Conservation (phyloP, 176 grass and related monocot species). For the Oryza brachyantha region DNA sequence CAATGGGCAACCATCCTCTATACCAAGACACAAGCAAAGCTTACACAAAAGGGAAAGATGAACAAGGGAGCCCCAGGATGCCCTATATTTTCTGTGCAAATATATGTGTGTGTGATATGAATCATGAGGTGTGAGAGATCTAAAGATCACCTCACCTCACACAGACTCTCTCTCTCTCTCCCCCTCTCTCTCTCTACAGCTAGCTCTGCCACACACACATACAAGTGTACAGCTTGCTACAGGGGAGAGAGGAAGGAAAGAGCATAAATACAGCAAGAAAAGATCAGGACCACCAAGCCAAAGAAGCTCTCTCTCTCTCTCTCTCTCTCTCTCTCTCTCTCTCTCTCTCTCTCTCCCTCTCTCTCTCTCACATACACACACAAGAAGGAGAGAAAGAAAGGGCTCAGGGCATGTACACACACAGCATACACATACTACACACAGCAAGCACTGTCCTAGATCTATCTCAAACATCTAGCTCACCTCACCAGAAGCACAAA, state of each 20-base stretch:
- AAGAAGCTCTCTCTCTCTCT: conserved; percentile 21
- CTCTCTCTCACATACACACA: conserved; percentile 10
- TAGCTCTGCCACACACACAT: conserved; percentile 23
- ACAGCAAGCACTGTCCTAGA: conserved; percentile 65
- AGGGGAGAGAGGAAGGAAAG: conserved; percentile 46
- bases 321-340: too few species aligned
- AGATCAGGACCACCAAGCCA: conserved; percentile 49
- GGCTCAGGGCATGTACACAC: conserved; percentile 47
- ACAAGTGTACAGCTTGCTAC: not conserved
- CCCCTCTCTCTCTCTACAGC: not conserved
- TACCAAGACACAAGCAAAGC: conserved; percentile 41
- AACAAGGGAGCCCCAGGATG: conserved; percentile 34
- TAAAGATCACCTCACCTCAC: conserved; percentile 19
- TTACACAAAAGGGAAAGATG: conserved; percentile 32
- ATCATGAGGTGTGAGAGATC: conserved; percentile 55
- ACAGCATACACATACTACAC: conserved; percentile 40
- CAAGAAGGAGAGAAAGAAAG: conserved; percentile 10
- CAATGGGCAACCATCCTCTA: not conserved
- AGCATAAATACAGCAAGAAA: conserved; percentile 48
- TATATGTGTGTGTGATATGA: conserved; percentile 27
- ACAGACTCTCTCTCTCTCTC: not conserved
- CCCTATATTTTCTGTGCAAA: conserved; percentile 42
- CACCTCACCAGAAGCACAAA: conserved; percentile 49
- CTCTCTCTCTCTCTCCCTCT: not conserved
- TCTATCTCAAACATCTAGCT: conserved; percentile 63